Percentiles rank a stretch among this genome's conserved stretches.
These are phyloP conservation scores for Cladosporium sp. DNA, from an alignment of 2,329 filamentous ascomycete genomes.

Conservation along the genomic window DNA sequence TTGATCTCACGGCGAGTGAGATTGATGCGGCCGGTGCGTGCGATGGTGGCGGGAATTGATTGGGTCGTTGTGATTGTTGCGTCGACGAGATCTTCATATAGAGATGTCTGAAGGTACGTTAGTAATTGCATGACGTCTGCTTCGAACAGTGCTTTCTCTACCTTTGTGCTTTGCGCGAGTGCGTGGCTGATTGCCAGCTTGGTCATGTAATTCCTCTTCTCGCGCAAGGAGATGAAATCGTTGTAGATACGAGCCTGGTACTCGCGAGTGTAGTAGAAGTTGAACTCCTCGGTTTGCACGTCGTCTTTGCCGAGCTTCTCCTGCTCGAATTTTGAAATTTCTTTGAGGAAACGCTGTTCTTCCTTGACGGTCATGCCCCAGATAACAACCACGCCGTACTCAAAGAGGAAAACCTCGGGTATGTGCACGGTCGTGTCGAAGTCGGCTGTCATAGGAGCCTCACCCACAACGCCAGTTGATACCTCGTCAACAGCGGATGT, in stretches of 20 bases:
- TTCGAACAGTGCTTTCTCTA: slow-evolving; percentile 33
- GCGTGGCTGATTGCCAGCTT: slow-evolving; percentile 97
- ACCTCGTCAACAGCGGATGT: slow-evolving; percentile 10
- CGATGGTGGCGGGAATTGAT: slow-evolving; percentile 89
- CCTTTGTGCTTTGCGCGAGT: slow-evolving; percentile 91
- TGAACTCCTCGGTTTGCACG: slow-evolving; percentile 95
- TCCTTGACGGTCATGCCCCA: slow-evolving; percentile 96
- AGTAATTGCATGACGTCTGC: neutral
- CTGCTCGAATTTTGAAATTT: slow-evolving; percentile 89
- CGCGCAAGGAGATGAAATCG: slow-evolving; percentile 92
- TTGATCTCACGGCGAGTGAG: slow-evolving; percentile 90
- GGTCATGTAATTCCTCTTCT: slow-evolving; percentile 97
- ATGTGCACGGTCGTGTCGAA: slow-evolving; percentile 88
- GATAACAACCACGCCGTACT: slow-evolving; percentile 96
- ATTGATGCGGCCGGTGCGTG: slow-evolving; percentile 85
- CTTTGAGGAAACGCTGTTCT: slow-evolving; percentile 87
- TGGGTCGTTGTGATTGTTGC: slow-evolving; percentile 92
- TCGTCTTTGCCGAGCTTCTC: slow-evolving; percentile 87
- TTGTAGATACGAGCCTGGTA: slow-evolving; percentile 99
- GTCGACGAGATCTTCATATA: slow-evolving; percentile 93
- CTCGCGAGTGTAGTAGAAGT: slow-evolving; percentile 97
- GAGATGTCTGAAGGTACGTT: slow-evolving; percentile 65
- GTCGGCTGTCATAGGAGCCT: slow-evolving; percentile 56
- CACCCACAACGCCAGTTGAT: neutral
- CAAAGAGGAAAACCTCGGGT: slow-evolving; percentile 92